Conservation (phyloP, 306 rosid genomes). For the Citrullus mucosospermus region DNA sequence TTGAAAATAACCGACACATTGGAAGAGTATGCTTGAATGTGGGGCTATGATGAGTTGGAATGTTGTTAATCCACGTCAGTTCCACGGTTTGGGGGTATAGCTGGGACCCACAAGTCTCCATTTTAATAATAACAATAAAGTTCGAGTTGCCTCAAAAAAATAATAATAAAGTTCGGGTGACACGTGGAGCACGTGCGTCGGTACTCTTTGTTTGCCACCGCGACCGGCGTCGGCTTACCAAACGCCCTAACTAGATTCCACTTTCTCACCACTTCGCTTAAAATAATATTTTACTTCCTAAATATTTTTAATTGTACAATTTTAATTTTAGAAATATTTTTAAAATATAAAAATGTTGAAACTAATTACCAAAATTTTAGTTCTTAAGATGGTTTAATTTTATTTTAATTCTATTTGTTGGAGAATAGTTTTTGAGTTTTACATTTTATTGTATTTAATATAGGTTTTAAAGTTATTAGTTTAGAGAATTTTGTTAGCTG, state of each 20-base stretch:
- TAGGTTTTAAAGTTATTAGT: background rate
- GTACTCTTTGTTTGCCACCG: no score
- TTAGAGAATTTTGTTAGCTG: no score
- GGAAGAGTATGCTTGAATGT: background rate
- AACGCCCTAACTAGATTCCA: background rate
- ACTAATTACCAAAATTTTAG: no score
- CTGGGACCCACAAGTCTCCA: background rate
- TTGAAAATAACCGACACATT: background rate
- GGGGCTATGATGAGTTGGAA: constrained; percentile 3
- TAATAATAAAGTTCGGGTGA: background rate
- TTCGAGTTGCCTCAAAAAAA: no score
- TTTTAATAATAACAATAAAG: background rate
- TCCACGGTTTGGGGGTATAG: background rate
- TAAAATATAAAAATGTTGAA: no score
- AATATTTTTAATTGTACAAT: no score
- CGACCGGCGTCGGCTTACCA: background rate
- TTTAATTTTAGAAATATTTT: no score
- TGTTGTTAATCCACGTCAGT: constrained; percentile 5
- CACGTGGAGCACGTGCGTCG: background rate
- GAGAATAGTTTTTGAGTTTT: no score
- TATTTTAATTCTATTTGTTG: no score
- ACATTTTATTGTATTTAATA: no score
- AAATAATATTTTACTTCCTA: no score
- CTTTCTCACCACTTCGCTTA: background rate
- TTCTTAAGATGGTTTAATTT: no score